Evolutionary conservation across 495 filamentous ascomycete genomes (phyloP).

Genomic region (Hypomontagnella submonticulosa): DNA sequence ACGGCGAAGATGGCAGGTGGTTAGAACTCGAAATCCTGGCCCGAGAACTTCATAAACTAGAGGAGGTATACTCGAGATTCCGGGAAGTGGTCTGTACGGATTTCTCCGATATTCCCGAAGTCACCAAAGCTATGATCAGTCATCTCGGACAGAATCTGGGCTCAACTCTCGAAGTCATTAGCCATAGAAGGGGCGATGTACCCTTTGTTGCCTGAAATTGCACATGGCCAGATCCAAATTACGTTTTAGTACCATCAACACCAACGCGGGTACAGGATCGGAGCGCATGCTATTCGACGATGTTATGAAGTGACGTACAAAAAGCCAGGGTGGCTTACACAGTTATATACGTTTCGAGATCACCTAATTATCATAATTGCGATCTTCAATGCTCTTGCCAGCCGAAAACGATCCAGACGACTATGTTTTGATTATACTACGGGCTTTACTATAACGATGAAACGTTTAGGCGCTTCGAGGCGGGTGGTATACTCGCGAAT

Average conservation of each 20-base stretch:
- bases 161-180: slow-evolving; percentile 50
- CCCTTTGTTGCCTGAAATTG: slow-evolving; percentile 29
- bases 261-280: slow-evolving; percentile 1
- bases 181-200: slow-evolving; percentile 52
- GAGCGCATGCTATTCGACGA: slow-evolving; percentile 23
- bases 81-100: slow-evolving; percentile 53
- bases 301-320: slow-evolving; percentile 37
- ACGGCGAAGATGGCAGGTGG: slow-evolving; percentile 57
- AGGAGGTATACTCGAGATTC: slow-evolving; percentile 56
- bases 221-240: slow-evolving; percentile 9
- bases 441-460: slow-evolving; percentile 23
- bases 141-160: slow-evolving; percentile 56
- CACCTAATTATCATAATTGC: slow-evolving; percentile 16
- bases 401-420: slow-evolving; percentile 1
- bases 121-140: slow-evolving; percentile 55
- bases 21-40: slow-evolving; percentile 59
- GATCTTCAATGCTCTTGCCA: slow-evolving; percentile 12
- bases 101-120: slow-evolving; percentile 53
- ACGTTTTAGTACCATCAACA: slow-evolving; percentile 14
- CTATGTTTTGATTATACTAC: neutral
- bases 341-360: slow-evolving; percentile 36
- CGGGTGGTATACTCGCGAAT: slow-evolving; percentile 15
- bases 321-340: slow-evolving; percentile 18
- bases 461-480: slow-evolving; percentile 28
- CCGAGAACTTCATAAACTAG: slow-evolving; percentile 59